Base-by-base conservation (phyloP, 164 flowering plant genomes). In the Stephania cephalantha region DNA sequence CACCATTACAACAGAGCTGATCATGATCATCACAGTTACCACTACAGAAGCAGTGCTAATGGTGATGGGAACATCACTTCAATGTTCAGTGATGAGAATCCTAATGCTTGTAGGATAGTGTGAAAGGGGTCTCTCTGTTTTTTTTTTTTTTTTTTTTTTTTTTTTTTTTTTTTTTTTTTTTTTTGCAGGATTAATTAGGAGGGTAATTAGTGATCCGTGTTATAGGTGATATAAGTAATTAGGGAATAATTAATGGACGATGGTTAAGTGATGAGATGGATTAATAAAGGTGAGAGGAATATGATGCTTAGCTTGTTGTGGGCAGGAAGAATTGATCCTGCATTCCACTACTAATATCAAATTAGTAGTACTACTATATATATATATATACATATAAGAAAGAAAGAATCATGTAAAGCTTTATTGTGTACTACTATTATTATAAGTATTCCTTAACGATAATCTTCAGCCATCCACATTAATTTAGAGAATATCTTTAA, bases 61-160 rank as follows among this genome's bases (percentile, higher is more conserved):
- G 79, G 85, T 48, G 82, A 85, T 79, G 90, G 88, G 69, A 87
- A 85, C 66, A 84, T 91, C 70, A 85, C 86, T 67, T 87, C 98
- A 7, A 85, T 91, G 48, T 95, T 95, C 78, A 92, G 97, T 53
- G 98, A 95, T 70, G 98, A 95, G 79, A 90, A 95, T 82, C 98
- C 98, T 67, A 91, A 95, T 82, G 97, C 97, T 20, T 95, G 98
- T 81, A 83, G 77, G 74, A 87, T 92, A 76, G 82, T 85, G 79
- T 91, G 69, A 8, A 70, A 48, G 35, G 22, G 11, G 31, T 73
- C 64, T 72, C 74, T 73, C 31, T 35, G 2, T 35, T 35, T 35
- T 0, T 35, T 35, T 35, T 35, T 35, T 35, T 35, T 35, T 35
- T 35, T 35, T 35, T 35, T 35, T 35, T 53, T 68, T 82, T 73